Conservation (phyloP, 1,284 basidiomycete species). For the Agaricales sp. region DNA sequence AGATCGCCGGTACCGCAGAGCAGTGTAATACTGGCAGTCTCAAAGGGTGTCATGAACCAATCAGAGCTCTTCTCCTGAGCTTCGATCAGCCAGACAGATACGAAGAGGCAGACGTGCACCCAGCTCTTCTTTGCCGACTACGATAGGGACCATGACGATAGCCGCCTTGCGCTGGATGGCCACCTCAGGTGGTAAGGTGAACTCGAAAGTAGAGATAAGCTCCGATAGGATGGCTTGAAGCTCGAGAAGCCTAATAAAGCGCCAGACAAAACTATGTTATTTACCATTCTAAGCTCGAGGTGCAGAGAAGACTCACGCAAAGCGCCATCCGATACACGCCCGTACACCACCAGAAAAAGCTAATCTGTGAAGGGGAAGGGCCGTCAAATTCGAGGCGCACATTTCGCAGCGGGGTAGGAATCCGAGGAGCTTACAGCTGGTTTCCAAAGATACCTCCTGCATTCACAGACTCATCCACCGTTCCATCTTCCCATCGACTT, state of each 20-base stretch:
- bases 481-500: constrained; percentile 33
- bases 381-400: constrained; percentile 3
- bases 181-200: constrained; percentile 7
- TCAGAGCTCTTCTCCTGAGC: background rate
- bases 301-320: constrained; percentile 27
- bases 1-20: too few relatives aligned
- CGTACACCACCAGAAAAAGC: constrained; percentile 33
- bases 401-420: constrained; percentile 1
- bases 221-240: constrained; percentile 25
- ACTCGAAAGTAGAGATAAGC: constrained; percentile 11
- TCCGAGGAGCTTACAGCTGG: constrained; percentile 30
- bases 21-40: too few relatives aligned
- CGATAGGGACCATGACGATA: constrained; percentile 9
- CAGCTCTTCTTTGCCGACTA: constrained; percentile 8
- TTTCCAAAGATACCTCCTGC: constrained; percentile 39
- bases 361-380: constrained; percentile 27
- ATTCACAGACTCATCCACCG: constrained; percentile 22
- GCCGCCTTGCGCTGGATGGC: constrained; percentile 4
- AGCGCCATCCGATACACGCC: constrained; percentile 40
- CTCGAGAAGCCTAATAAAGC: constrained; percentile 28
- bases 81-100: constrained; percentile 2
- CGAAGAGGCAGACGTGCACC: constrained; percentile 10
- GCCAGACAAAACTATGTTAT: background rate
- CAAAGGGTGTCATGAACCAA: too few relatives aligned
- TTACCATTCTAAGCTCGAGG: too few relatives aligned